Evolutionary conservation across 2,329 filamentous ascomycete species (phyloP).

Genomic region (Cercospora zeina): DNA sequence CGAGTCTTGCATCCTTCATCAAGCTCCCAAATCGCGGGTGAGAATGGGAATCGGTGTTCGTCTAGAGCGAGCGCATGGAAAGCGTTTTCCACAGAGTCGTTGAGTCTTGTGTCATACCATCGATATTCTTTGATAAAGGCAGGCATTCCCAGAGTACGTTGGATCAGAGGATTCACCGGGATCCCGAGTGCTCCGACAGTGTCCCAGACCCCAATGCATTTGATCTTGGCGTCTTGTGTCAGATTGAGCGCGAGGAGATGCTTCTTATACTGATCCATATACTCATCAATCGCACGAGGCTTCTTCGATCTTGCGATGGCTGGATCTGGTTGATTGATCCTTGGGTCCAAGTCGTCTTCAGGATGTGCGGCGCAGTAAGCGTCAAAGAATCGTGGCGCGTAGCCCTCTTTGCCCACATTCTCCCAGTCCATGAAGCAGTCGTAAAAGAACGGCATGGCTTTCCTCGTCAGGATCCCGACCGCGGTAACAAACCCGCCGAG

Average conservation of each 20-base stretch:
- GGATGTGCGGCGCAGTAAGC: conserved; percentile 32
- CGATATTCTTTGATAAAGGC: conserved; percentile 38
- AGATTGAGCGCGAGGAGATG: conserved; percentile 32
- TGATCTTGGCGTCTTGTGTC: conserved; percentile 38
- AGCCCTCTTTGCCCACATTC: conserved; percentile 34
- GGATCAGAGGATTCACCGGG: conserved; percentile 39
- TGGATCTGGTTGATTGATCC: conserved; percentile 17
- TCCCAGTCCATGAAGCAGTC: conserved; percentile 42
- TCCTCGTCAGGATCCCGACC: conserved; percentile 45
- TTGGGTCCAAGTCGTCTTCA: conserved; percentile 23
- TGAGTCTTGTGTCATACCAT: conserved; percentile 42
- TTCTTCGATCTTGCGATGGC: conserved; percentile 19
- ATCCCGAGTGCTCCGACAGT: conserved; percentile 49
- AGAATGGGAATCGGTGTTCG: conserved; percentile 54
- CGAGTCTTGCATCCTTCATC: conserved; percentile 35
- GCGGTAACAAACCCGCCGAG: conserved; percentile 50
- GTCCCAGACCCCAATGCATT: conserved; percentile 52
- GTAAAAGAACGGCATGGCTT: conserved; percentile 40
- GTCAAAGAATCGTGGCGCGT: conserved; percentile 37
- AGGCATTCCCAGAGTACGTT: conserved; percentile 37
- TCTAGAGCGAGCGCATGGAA: conserved; percentile 59
- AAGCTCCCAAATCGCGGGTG: conserved; percentile 53
- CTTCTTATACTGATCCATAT: conserved; percentile 35
- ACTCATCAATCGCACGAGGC: conserved; percentile 31
- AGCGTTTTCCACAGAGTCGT: conserved; percentile 51